Evolutionary conservation across 257 asterid species (phyloP), one percentile per base, ranked within the genome.

Genomic region (Salvia rosmarinus): DNA sequence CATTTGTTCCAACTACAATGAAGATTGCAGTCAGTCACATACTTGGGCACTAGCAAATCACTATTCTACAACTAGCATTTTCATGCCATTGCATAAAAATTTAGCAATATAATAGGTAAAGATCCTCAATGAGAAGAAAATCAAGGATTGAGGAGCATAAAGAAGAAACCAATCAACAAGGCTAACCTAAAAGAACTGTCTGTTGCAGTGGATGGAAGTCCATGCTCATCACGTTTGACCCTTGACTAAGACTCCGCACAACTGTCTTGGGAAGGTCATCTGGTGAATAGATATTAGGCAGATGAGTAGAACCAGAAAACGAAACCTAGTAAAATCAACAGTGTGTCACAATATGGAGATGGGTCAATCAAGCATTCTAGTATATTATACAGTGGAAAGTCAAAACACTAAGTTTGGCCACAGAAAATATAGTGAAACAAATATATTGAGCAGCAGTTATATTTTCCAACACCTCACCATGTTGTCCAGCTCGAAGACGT

Each of bases 141-240:
- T 21, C 12, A 32, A 47, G 64, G 21, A 50, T 37, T 37, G 46
- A 47, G 28, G n/a, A 9, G 20, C 17, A 50, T 28, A 23, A 23
- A 39, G 11, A 56, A 47, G 40, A 42, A 56, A 56, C 28, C 62
- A 71, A 60, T 74, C 52, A 11, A 62, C 58, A 11, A 56, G 61
- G 64, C 59, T 55, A 82, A 94, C 98, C 98, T 81, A 94, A 81
- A 86, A 94, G 98, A 75, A 94, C 86, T 59, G 97, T 89, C 79
- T 91, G 96, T 74, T 94, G 98, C 78, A 85, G 92, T 34, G 98
- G 97, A 85, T 94, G 98, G 80, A 91, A 94, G 78, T 94, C 98
- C 96, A 94, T 82, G 90, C 98, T 91, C 98, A 89, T 91, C 70
- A 89, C 96, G 70, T 87, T 89, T 55, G 98, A 91, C 67, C 98